These are phyloP conservation scores for Ogataea methylovora DNA, from an alignment of 805 yeast genomes.

Conservation along the genomic window DNA sequence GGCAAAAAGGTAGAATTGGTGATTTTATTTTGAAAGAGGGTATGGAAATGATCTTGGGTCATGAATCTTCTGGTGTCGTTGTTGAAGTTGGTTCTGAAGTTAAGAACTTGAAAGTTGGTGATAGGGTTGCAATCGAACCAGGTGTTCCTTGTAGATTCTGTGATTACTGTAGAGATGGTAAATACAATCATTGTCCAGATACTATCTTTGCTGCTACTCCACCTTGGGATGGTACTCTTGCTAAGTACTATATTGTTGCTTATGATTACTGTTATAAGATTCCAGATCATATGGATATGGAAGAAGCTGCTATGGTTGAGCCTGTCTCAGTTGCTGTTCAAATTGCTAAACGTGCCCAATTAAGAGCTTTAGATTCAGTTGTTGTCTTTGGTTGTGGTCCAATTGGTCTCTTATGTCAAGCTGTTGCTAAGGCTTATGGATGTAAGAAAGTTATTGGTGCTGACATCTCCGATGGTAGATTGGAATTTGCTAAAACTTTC, in stretches of 20 bases:
- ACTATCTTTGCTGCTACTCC: conserved; percentile 21
- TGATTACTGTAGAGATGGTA: conserved; percentile 30
- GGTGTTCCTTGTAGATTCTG: conserved; percentile 37
- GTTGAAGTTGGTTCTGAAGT: conserved; percentile 39
- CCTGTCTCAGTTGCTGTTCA: conserved; percentile 49
- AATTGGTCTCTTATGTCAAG: conserved; percentile 31
- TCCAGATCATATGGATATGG: conserved; percentile 14
- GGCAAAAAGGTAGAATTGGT: conserved; percentile 16
- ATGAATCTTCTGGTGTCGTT: conserved; percentile 46
- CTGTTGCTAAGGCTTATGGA: conserved; percentile 1
- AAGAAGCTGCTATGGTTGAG: conserved; percentile 36
- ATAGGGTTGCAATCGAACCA: conserved; percentile 49
- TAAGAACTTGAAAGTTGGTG: conserved; percentile 34
- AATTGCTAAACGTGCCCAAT: conserved; percentile 35
- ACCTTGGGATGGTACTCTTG: conserved; percentile 28
- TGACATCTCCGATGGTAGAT: conserved; percentile 9
- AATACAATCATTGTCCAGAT: conserved; percentile 32
- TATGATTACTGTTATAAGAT: conserved; percentile 10
- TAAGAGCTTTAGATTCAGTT: conserved; percentile 20
- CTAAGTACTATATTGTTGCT: conserved; percentile 31
- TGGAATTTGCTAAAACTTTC: conserved; percentile 16
- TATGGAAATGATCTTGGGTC: conserved; percentile 18
- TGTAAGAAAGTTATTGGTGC: neutral
- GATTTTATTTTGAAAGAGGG: conserved; percentile 27
- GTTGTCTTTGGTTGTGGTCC: conserved; percentile 50